Evolutionary conservation across 2,329 filamentous ascomycete genomes (phyloP), one percentile per base, ranked within the genome.

Genomic region (Zymoseptoria passerinii): DNA sequence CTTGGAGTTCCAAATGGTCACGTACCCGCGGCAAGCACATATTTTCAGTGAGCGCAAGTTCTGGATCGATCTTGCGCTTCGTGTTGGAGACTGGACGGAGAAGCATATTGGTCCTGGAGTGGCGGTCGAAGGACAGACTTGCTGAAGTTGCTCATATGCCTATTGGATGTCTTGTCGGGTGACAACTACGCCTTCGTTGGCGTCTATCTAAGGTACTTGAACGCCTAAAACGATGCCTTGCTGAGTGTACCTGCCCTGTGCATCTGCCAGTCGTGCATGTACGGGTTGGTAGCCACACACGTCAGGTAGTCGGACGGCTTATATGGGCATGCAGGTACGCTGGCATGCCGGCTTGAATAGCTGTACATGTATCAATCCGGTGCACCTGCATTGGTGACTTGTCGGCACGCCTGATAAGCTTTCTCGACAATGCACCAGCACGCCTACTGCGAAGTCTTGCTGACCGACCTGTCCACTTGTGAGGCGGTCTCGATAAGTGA

Each of bases 1-100:
- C 7, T 44, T 73, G 58, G 63, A 67, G 13, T 73, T 65, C 58
- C 68, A 74, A 56, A 67, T 72, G 55, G 72, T 72, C 10, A 67
- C 59, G 13, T 75, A 74, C 65, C 73, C 73, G 16, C 60, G 71
- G 16, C 68, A 74, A 55, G 57, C 55, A 13, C 73, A 75, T 61
- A 23, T 62, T 13, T 52, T 72, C n/a, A 53, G 27, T 54, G 71
- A 72, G 65, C 67, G 65, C 61, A 68, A 59, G 55, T 60, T 60
- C 48, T 63, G 62, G 55, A 55, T 58, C 8, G 60, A 64, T 28
- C 61, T 63, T 54, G 58, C 57, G 10, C 55, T 58, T 28, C 53
- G 60, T 28, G 48, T 65, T 10, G 35, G 53, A 19, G 51, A 50
- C 18, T 64, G 61, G 63, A 58, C 56, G 48, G 61, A 65, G 50